Conservation (phyloP, 495 filamentous ascomycete species). For the Recurvomyces mirabilis region DNA sequence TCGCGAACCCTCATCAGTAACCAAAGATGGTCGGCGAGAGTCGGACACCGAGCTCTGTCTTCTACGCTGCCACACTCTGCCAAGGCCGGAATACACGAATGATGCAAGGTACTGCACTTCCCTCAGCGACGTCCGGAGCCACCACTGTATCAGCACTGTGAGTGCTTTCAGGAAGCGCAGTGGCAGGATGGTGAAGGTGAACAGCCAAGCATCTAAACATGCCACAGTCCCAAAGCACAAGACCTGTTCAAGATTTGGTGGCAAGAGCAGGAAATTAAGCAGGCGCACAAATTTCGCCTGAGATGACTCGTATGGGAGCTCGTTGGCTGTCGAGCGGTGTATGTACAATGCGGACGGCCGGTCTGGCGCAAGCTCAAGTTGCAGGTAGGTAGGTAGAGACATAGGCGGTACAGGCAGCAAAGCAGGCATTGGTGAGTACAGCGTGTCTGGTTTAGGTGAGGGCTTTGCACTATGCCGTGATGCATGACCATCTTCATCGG, state of each 20-base stretch:
- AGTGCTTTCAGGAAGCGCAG: constrained; percentile 79
- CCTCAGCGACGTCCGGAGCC: constrained; percentile 49
- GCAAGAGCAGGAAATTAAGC: constrained; percentile 76
- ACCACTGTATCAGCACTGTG: constrained; percentile 62
- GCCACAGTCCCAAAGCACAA: constrained; percentile 80
- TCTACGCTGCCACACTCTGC: constrained; percentile 58
- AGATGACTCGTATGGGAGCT: constrained; percentile 91
- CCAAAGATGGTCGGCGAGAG: constrained; percentile 27
- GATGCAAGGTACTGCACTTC: constrained; percentile 56
- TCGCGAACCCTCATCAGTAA: constrained; percentile 1
- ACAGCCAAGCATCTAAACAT: constrained; percentile 94
- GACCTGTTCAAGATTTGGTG: constrained; percentile 70
- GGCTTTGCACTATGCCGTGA: constrained; percentile 2
- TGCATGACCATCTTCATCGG: neutral
- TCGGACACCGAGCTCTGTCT: constrained; percentile 21
- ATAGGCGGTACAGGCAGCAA: constrained; percentile 70
- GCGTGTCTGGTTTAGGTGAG: constrained; percentile 9
- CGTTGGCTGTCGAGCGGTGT: constrained; percentile 55
- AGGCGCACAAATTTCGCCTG: constrained; percentile 88
- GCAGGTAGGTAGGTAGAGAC: constrained; percentile 77
- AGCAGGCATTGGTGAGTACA: constrained; percentile 56
- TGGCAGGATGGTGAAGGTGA: constrained; percentile 89
- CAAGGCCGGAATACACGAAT: constrained; percentile 64
- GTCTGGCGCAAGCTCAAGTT: constrained; percentile 74
- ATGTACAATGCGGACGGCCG: constrained; percentile 82